Evolutionary conservation across 2,329 filamentous ascomycete genomes (phyloP), one percentile per base, ranked within the genome.

Genomic region (Fusarium sp.): DNA sequence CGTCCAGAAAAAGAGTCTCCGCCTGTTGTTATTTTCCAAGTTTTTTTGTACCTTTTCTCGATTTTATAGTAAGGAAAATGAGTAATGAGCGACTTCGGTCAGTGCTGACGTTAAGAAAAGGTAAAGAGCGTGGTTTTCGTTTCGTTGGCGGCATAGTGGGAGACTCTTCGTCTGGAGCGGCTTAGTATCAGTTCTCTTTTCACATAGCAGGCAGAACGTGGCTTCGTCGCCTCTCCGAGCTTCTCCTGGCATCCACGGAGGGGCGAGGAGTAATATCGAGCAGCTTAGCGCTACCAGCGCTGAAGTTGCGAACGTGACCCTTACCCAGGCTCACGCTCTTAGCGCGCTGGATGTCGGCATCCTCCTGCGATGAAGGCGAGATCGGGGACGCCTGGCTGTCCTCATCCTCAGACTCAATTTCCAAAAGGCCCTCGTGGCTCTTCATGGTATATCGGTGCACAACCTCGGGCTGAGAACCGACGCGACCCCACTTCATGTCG

Each of bases 281-380:
- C 61, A 96, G 83, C 82, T 91, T 93, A 13, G 93, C 93, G 79
- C 93, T 95, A 59, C 94, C 94, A 52, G 93, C 92, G 78, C 93
- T 95, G 78, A 95, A 91, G 73, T 92, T 92, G 64, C 92, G 88
- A 23, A 86, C 89, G 76, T 95, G 93, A 11, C 88, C 86, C 77
- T 87, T 90, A 67, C 90, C 89, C 59, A 93, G 86, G 70, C 92
- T 90, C 67, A 96, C 86, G 81, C 93, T 96, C 61, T 88, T 92
- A 32, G 94, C 94, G 76, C 92, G 91, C 76, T 91, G 89, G 25
- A 87, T 76, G 48, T 85, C 83, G 27, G 81, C 81, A 71, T 79
- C 83, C 76, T 84, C 83, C 13, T 80, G 79, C 30, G 76, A 78
- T 10, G 74, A 67, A 9, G 78, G 78, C 14, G 77, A 78, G 18